These are phyloP conservation scores for Sesbania bispinosa DNA, from an alignment of 306 rosid species.

Conservation along the genomic window DNA sequence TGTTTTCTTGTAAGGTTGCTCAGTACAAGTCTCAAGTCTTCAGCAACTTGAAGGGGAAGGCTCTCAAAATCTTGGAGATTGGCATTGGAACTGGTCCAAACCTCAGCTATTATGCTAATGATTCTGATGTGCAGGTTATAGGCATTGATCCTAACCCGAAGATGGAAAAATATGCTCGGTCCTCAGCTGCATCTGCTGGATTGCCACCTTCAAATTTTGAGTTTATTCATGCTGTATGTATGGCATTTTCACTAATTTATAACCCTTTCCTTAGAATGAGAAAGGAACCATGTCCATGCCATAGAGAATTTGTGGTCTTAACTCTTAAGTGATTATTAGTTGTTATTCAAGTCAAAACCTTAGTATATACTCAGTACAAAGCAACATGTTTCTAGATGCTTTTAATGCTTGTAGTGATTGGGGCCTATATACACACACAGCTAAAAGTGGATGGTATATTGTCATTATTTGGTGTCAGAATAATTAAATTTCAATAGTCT, in stretches of 20 bases:
- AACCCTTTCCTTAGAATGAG: not conserved
- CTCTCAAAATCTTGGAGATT: slow-evolving; percentile 70
- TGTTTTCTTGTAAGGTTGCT: slow-evolving; percentile 56
- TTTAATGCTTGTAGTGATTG: not conserved
- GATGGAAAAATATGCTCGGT: slow-evolving; percentile 82
- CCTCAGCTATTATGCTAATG: slow-evolving; percentile 56
- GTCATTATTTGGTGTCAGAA: not conserved
- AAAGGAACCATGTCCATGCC: slow-evolving; percentile 12
- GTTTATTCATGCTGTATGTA: slow-evolving; percentile 73
- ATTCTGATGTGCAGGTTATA: slow-evolving; percentile 48
- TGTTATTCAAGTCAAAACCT: not conserved
- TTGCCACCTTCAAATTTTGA: slow-evolving; percentile 58
- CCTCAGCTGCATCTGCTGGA: slow-evolving; percentile 58
- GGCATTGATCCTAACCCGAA: slow-evolving; percentile 81
- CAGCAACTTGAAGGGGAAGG: slow-evolving; percentile 60
- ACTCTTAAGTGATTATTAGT: not conserved
- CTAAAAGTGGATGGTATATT: slow-evolving; percentile 2
- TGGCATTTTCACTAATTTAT: slow-evolving; percentile 2
- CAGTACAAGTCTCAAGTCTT: slow-evolving; percentile 64
- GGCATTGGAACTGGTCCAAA: slow-evolving; percentile 91
- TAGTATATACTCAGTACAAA: slow-evolving; percentile 32
- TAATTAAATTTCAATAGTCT: not conserved
- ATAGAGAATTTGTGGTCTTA: not conserved
- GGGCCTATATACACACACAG: not conserved
- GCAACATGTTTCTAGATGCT: not conserved